Conservation (phyloP, 306 rosid species). For the Pterocarpus macrocarpus region DNA sequence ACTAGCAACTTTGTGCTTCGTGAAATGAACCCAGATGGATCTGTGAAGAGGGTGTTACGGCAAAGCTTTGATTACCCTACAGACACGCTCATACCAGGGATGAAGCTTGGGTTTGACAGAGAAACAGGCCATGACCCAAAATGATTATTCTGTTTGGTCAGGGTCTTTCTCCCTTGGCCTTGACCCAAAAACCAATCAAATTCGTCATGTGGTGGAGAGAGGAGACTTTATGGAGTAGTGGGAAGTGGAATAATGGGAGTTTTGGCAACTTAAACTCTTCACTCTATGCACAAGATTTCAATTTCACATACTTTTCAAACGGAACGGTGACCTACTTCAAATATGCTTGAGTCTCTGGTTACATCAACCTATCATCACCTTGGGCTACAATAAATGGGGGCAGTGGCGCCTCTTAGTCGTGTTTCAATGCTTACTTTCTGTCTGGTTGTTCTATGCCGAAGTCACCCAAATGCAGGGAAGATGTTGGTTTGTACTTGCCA, state of each 20-base stretch:
- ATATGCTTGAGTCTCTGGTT: background rate
- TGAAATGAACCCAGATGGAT: background rate
- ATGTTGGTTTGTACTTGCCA: background rate
- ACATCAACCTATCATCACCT: background rate
- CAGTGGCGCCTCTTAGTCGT: background rate
- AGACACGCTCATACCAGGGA: slow-evolving; percentile 27
- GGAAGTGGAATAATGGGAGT: slow-evolving; percentile 19
- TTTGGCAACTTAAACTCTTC: background rate
- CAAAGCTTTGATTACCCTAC: slow-evolving; percentile 25
- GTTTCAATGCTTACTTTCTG: background rate
- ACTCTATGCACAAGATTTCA: background rate
- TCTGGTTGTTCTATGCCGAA: slow-evolving; percentile 5
- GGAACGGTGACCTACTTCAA: background rate
- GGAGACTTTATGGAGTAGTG: background rate
- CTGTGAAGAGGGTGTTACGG: background rate
- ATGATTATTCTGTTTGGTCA: background rate
- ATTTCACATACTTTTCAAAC: slow-evolving; percentile 7
- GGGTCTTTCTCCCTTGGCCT: slow-evolving; percentile 31
- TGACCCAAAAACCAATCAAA: slow-evolving; percentile 30
- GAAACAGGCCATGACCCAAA: background rate
- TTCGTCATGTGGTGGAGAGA: slow-evolving; percentile 18
- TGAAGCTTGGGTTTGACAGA: slow-evolving; percentile 30
- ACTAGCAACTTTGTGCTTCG: slow-evolving; percentile 25
- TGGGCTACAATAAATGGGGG: background rate
- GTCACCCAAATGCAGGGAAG: slow-evolving; percentile 12